These are phyloP conservation scores for Juncus inflexus DNA, from an alignment of 176 grass and related monocot species.

Conservation along the genomic window DNA sequence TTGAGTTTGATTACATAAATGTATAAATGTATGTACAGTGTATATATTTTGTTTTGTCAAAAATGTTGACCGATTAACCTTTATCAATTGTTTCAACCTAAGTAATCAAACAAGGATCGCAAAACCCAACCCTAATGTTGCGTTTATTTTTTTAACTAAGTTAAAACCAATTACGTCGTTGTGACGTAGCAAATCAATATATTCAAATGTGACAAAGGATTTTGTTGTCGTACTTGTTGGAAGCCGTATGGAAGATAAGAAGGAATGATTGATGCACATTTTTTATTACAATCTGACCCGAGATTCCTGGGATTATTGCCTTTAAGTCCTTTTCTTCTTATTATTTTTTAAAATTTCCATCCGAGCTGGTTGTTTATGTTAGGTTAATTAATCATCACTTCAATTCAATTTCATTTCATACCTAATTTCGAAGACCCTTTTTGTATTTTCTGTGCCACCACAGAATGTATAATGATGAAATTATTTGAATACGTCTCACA, in stretches of 20 bases:
- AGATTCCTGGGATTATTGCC: slow-evolving; percentile 22
- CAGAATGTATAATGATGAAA: too few relatives aligned
- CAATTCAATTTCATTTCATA: slow-evolving; percentile 19
- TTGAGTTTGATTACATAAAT: too few relatives aligned
- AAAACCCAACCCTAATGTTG: too few relatives aligned
- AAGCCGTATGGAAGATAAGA: neutral
- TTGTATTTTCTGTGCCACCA: too few relatives aligned
- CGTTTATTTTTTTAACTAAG: too few relatives aligned
- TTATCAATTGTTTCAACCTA: too few relatives aligned
- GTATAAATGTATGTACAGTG: too few relatives aligned
- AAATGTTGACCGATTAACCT: too few relatives aligned
- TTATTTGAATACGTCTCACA: too few relatives aligned
- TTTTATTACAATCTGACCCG: slow-evolving; percentile 14
- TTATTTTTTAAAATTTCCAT: neutral
- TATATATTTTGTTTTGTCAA: too few relatives aligned
- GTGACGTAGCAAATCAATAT: neutral
- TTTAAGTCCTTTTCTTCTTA: neutral
- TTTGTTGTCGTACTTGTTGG: neutral
- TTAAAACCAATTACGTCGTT: neutral
- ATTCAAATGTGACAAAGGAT: slow-evolving; percentile 9
- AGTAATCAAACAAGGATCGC: too few relatives aligned
- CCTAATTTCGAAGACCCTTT: neutral
- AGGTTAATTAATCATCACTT: neutral
- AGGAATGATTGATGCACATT: slow-evolving; percentile 12
- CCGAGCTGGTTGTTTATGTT: neutral